Percentiles rank a stretch among this genome's conserved stretches.
These are phyloP conservation scores for Testicularia cyperi DNA, from an alignment of 1,284 basidiomycete species.

Conservation along the genomic window DNA sequence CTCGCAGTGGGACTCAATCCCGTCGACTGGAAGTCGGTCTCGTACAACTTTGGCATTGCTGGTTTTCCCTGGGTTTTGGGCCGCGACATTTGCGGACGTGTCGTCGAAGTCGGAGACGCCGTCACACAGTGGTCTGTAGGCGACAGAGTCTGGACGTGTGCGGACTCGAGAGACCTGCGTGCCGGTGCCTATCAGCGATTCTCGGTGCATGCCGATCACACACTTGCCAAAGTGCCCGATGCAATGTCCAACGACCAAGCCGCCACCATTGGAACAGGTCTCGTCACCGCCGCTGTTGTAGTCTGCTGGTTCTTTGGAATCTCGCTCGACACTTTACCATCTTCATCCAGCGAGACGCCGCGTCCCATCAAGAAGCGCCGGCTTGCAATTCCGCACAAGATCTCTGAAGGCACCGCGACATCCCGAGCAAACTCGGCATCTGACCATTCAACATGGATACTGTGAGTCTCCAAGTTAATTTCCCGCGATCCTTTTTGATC, in stretches of 20 bases:
- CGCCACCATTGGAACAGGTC: conserved; percentile 50
- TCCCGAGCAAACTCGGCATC: too few relatives aligned
- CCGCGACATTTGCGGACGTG: conserved; percentile 63
- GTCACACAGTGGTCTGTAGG: conserved; percentile 61
- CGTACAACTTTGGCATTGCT: conserved; percentile 50
- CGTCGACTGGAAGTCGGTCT: conserved; percentile 48
- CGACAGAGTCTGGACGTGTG: conserved; percentile 59
- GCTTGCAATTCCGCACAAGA: too few relatives aligned
- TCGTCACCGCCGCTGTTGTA: conserved; percentile 57
- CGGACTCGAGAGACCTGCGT: conserved; percentile 40
- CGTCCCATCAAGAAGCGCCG: too few relatives aligned
- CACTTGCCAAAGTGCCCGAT: conserved; percentile 27
- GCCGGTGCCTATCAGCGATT: conserved; percentile 48
- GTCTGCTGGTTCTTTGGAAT: conserved; percentile 46
- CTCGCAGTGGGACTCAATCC: conserved; percentile 46
- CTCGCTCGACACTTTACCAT: too few relatives aligned
- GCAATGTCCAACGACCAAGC: conserved; percentile 31
- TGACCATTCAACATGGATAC: too few relatives aligned
- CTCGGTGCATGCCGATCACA: conserved; percentile 28
- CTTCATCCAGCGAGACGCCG: too few relatives aligned
- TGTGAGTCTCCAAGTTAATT: too few relatives aligned
- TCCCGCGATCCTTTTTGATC: too few relatives aligned
- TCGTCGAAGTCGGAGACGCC: conserved; percentile 62
- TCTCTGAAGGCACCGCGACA: too few relatives aligned
- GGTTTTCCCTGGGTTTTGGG: conserved; percentile 61